Conservation (phyloP, 495 filamentous ascomycete genomes). For the Cercophora sp. region DNA sequence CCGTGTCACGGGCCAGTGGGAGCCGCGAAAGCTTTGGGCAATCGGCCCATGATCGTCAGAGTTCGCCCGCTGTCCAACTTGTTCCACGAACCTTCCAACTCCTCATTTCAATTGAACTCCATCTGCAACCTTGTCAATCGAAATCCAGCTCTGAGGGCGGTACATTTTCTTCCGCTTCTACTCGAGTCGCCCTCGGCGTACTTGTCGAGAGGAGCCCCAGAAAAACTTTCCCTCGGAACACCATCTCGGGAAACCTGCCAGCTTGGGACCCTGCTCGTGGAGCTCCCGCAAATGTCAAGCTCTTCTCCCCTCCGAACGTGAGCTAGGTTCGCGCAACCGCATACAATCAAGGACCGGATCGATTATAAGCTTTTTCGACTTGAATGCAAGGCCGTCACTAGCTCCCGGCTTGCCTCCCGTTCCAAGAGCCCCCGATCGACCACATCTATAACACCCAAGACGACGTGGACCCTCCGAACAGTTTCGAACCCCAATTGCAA, state of each 20-base stretch:
- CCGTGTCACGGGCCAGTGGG: conserved; percentile 13
- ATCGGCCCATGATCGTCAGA: conserved; percentile 31
- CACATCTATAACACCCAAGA: too few species aligned
- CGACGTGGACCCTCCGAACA: too few species aligned
- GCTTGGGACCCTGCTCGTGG: conserved; percentile 1
- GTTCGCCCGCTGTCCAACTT: conserved; percentile 15
- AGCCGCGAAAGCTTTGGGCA: conserved; percentile 7
- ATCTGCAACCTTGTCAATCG: conserved; percentile 8
- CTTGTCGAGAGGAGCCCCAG: conserved; percentile 13
- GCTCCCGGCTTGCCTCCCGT: too few species aligned
- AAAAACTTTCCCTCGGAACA: not conserved
- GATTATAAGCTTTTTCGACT: too few species aligned
- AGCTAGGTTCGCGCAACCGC: conserved; percentile 23
- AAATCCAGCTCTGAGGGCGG: too few species aligned
- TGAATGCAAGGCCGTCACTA: too few species aligned
- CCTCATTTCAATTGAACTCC: not conserved
- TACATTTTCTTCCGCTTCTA: conserved; percentile 2
- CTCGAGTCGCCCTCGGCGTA: conserved; percentile 17
- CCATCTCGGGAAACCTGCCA: not conserved
- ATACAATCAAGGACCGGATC: too few species aligned
- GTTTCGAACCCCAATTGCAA: too few species aligned
- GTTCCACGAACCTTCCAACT: not conserved
- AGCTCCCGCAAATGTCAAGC: conserved; percentile 20
- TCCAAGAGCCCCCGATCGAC: too few species aligned
- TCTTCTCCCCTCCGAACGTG: conserved; percentile 16